Evolutionary conservation across 1,139 yeast genomes (phyloP), one percentile per base, ranked within the genome.

Genomic region (Citeromyces hawaiiensis): DNA sequence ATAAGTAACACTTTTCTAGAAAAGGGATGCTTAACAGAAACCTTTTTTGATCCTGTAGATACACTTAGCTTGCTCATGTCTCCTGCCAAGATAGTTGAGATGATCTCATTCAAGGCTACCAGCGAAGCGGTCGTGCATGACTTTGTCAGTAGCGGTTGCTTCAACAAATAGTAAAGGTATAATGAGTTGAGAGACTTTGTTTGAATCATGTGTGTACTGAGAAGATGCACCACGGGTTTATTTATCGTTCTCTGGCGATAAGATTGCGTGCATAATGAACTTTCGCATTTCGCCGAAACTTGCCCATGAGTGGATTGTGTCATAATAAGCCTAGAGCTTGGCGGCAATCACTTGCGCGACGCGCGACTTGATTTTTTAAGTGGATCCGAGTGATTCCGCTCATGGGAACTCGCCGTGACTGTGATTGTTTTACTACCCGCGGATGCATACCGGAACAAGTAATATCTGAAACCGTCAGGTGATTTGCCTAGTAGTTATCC

Each of bases 101-200:
- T 61, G 31, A 72, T 57, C 52, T 79, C 87, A 48, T 78, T 77
- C 38, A 78, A 57, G 0, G 76, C 68, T 8, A 73, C 70, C 23
- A 79, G 60, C 1, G 68, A 54, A 0, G 77, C 82, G 2, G 80
- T 70, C 0, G 87, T 79, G 17, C 70, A 48, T 0, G 77, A 63
- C 50, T 79, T 79, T 40, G 85, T 77, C 39, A 73, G 53, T 15
- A 79, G 55, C 0, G 87, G 87, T 45, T 72, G 61, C 43, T 58
- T 63, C 10, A 58, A 48, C 34, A 78, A 57, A 36, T 61, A 58
- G 2, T 50, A 45, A 35, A 73, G 55, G 47, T 77, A 77, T 38
- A 45, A 50, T 27, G 43, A 43, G 38, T 56, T 55, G 13, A 56
- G 25, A n/a, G 35, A 38, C 13, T 32, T 36, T 9, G 15, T 15